A percentile compares a stretch with the other conserved stretches of the same genome.
Evolutionary conservation across 2,329 filamentous ascomycete species (phyloP).

Genomic region (Paraphaeosphaeria minitans): DNA sequence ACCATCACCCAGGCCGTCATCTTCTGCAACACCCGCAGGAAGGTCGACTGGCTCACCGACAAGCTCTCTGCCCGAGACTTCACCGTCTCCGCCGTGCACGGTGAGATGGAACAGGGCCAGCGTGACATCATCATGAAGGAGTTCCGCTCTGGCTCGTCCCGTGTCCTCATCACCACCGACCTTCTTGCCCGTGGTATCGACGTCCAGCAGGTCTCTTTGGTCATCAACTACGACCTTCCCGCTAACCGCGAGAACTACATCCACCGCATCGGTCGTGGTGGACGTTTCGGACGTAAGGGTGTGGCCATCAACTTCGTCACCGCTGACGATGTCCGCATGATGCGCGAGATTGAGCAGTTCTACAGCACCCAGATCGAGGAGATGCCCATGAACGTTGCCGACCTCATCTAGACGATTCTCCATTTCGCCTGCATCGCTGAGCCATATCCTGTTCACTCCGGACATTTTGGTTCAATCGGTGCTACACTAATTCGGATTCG

Average conservation of each 20-base stretch:
- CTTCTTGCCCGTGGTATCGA: constrained; percentile 99
- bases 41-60: constrained; percentile 99
- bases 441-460: constrained; percentile 1
- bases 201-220: constrained; percentile 98
- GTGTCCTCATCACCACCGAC: constrained; percentile 98
- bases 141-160: constrained; percentile 97
- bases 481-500: constrained; percentile 36
- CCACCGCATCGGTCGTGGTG: constrained; percentile 98
- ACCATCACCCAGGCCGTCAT: constrained; percentile 99
- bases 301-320: constrained; percentile 99
- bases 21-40: constrained; percentile 99
- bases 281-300: constrained; percentile 99
- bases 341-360: constrained; percentile 99
- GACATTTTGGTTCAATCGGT: constrained; percentile 22
- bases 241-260: constrained; percentile 99
- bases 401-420: constrained; percentile 48
- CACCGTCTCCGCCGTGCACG: constrained; percentile 99
- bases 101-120: constrained; percentile 97
- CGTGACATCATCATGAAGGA: constrained; percentile 99
- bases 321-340: constrained; percentile 98
- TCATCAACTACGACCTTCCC: constrained; percentile 99
- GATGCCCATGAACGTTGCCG: constrained; percentile 94
- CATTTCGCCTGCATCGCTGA: constrained; percentile 18
- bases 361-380: constrained; percentile 99
- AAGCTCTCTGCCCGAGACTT: constrained; percentile 99